Evolutionary conservation across 2,329 filamentous ascomycete species (phyloP).

Genomic region (Arthrobotrys iridis): DNA sequence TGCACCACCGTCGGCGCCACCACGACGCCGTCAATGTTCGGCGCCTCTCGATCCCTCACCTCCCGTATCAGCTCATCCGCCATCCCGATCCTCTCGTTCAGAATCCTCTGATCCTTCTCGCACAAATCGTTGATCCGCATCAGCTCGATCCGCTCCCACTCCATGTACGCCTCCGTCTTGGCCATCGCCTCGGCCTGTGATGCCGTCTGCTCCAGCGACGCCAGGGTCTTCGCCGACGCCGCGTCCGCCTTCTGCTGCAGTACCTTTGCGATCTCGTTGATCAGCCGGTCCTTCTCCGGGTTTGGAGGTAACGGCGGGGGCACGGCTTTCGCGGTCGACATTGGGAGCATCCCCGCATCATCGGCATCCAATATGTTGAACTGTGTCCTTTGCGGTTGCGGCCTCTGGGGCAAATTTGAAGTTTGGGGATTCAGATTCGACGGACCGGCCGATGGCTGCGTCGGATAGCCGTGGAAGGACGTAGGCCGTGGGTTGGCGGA

Average conservation of each 20-base stretch:
- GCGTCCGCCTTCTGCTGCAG: constrained; percentile 75
- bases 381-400: constrained; percentile 62
- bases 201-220: constrained; percentile 77
- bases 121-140: constrained; percentile 76
- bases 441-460: constrained; percentile 45
- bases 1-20: constrained; percentile 94
- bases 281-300: constrained; percentile 89
- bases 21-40: constrained; percentile 86
- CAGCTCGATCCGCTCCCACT: constrained; percentile 77
- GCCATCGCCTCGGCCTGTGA: constrained; percentile 83
- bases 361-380: constrained; percentile 66
- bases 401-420: constrained; percentile 57
- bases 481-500: constrained; percentile 51
- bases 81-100: constrained; percentile 78
- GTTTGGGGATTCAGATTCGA: constrained; percentile 62
- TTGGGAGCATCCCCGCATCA: constrained; percentile 23
- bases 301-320: constrained; percentile 93
- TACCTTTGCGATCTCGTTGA: constrained; percentile 77
- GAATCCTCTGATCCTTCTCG: constrained; percentile 78
- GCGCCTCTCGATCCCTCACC: constrained; percentile 74
- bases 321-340: constrained; percentile 62
- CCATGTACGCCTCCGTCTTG: constrained; percentile 73
- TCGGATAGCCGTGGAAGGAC: constrained; percentile 58
- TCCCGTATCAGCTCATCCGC: constrained; percentile 81
- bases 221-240: constrained; percentile 75